A percentile compares a stretch with the other conserved stretches of the same genome.
These are phyloP conservation scores for Agrocybe praecox DNA, from an alignment of 768 basidiomycete species.

Conservation along the genomic window DNA sequence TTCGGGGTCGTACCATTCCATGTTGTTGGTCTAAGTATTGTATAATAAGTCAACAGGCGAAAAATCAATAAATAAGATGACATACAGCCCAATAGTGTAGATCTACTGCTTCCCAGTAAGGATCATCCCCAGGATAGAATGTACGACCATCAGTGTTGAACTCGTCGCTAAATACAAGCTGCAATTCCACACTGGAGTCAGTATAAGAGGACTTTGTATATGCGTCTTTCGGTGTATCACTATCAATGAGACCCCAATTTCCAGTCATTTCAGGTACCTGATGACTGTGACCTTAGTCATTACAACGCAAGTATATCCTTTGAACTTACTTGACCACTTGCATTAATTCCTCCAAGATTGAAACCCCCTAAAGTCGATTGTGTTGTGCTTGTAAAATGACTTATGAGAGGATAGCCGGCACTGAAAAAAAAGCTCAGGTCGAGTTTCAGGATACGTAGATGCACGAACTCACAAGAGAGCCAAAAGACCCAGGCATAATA, in stretches of 20 bases:
- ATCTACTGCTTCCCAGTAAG: slow-evolving; percentile 86
- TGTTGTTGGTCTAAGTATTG: slow-evolving; percentile 65
- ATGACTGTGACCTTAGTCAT: not conserved
- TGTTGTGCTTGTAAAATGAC: slow-evolving; percentile 49
- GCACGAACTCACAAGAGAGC: slow-evolving; percentile 55
- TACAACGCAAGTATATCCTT: not conserved
- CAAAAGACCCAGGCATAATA: slow-evolving; percentile 55
- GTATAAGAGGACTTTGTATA: slow-evolving; percentile 54
- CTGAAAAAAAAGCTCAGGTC: slow-evolving; percentile 30
- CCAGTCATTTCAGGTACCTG: slow-evolving; percentile 62
- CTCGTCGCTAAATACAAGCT: slow-evolving; percentile 88
- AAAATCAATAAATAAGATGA: slow-evolving; percentile 4
- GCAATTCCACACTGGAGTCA: slow-evolving; percentile 54
- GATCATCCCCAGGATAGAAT: slow-evolving; percentile 88
- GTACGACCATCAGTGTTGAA: slow-evolving; percentile 80
- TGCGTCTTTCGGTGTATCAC: slow-evolving; percentile 68
- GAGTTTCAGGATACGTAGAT: not conserved
- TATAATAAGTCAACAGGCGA: not conserved
- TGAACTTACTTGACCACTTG: slow-evolving; percentile 62
- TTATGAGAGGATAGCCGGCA: slow-evolving; percentile 65
- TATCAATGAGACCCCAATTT: slow-evolving; percentile 75
- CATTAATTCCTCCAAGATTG: slow-evolving; percentile 78
- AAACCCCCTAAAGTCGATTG: slow-evolving; percentile 61
- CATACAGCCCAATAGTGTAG: slow-evolving; percentile 76
- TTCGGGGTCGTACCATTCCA: slow-evolving; percentile 90